Evolutionary conservation across 1,284 basidiomycete genomes (phyloP).

Genomic region (Rhodotorula sp.): DNA sequence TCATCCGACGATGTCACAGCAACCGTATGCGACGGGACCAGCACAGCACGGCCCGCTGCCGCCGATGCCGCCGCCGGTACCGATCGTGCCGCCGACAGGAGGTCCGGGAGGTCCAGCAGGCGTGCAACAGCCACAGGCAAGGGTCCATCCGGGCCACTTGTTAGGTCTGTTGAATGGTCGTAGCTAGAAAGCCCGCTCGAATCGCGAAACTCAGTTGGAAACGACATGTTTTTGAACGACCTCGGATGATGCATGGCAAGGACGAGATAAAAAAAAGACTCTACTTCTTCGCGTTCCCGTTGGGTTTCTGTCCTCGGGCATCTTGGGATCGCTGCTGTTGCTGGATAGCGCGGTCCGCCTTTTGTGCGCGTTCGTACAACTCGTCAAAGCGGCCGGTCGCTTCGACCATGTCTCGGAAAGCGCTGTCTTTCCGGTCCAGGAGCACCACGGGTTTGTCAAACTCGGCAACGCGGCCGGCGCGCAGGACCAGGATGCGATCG

Average conservation of each 20-base stretch:
- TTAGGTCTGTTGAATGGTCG: slow-evolving; percentile 20
- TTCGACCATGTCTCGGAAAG: slow-evolving; percentile 31
- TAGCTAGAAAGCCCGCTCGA: not conserved
- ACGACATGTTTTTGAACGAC: not conserved
- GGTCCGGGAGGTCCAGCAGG: not conserved
- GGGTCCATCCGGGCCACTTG: slow-evolving; percentile 10
- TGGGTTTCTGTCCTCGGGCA: not conserved
- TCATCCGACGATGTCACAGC: too few relatives aligned
- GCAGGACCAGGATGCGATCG: slow-evolving; percentile 36
- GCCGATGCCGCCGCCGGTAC: not conserved
- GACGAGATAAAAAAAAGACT: not conserved
- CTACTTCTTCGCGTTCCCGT: not conserved
- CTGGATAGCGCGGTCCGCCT: not conserved
- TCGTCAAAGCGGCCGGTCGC: slow-evolving; percentile 31
- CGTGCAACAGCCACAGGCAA: not conserved
- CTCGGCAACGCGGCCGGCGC: slow-evolving; percentile 29
- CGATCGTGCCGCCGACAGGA: not conserved
- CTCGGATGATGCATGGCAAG: not conserved
- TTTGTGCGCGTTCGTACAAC: slow-evolving; percentile 19
- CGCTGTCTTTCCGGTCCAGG: slow-evolving; percentile 21
- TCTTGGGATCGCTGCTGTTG: not conserved
- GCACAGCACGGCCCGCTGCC: not conserved
- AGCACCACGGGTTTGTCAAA: slow-evolving; percentile 31
- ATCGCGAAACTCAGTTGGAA: not conserved
- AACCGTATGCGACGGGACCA: too few relatives aligned